Evolutionary conservation across 2,329 filamentous ascomycete species (phyloP).

Genomic region (Aspergillus novoparasiticus): DNA sequence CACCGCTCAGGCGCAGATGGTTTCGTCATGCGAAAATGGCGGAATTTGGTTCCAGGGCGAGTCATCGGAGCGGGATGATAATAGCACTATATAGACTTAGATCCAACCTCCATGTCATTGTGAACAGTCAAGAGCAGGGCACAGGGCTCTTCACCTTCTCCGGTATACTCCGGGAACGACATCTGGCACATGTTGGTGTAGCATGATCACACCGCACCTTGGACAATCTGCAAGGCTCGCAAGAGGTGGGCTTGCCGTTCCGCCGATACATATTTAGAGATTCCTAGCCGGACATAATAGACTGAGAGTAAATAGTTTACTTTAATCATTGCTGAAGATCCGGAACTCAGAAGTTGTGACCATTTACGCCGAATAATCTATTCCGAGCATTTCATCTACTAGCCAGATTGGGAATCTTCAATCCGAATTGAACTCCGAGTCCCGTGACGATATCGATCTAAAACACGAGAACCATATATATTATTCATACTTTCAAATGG

Average conservation of each 20-base stretch:
- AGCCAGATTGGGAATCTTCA: neutral
- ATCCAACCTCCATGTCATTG: neutral
- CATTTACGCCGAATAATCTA: neutral
- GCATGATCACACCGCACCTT: constrained; percentile 10
- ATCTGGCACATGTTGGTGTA: constrained; percentile 4
- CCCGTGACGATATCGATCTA: neutral
- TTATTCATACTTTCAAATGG: neutral
- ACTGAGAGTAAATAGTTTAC: neutral
- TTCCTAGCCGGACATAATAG: neutral
- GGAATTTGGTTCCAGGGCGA: neutral
- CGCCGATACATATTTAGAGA: neutral
- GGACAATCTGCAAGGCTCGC: constrained; percentile 5
- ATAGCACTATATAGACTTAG: neutral
- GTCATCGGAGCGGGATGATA: neutral
- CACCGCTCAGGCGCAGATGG: neutral
- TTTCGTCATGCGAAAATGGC: neutral
- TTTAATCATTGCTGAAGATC: neutral
- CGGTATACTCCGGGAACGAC: neutral
- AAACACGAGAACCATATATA: neutral
- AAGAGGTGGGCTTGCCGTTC: constrained; percentile 7
- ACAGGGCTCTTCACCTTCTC: neutral
- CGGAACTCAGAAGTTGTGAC: neutral
- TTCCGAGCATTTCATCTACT: neutral
- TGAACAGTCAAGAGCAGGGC: neutral
- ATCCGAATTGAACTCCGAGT: neutral